Base-by-base conservation (phyloP, 768 basidiomycete genomes). In the Lepiota brunneoincarnata region DNA sequence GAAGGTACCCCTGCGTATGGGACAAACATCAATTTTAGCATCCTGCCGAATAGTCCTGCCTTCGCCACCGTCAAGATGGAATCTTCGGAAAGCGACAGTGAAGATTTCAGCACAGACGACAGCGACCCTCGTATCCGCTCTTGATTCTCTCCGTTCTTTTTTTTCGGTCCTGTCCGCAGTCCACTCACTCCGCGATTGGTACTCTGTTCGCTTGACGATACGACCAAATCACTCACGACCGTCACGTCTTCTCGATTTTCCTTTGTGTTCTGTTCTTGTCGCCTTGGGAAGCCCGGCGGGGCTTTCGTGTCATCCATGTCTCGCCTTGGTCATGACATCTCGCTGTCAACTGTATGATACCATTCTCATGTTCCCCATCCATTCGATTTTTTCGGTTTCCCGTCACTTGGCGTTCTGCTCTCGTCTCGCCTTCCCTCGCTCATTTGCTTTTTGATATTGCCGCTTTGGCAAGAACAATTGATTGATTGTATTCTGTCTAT, bases 1-100 rank as follows among this genome's bases (percentile, higher is more conserved):
- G 90, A 93, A 63, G 89, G 89, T 50, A 78, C 85, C 18, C 77
- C 80, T 9, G 83, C 78, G 10, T 80, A 83, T 61, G 81, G 80
- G 7, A 81, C 83, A 12, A 89, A 79, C 66, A 89, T 91, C 78
- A 90, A 89, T 67, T 91, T 91, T 65, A 89, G 87, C 69, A 85
- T 91, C 67, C 75, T 90, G 28, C 85, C 87, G 5, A 80, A 83
- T 28, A 86, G 84, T 61, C 84, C 86, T 20, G 77, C 78, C 46
- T 79, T 85, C 64, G 78, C 84, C 61, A 71, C 79, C 38, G 76
- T 87, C 67, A 79, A 81, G 63, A 69, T 82, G 59, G 84, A 87
- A 38, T 58, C 49, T 64, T 77, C 75, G 28, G 88, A 87, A 69
- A 84, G 81, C 60, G 85, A 89, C 72, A 84, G 85, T 63, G 88